Evolutionary conservation across 2,329 filamentous ascomycete species (phyloP).

Genomic region (Drechslerella dactyloides): DNA sequence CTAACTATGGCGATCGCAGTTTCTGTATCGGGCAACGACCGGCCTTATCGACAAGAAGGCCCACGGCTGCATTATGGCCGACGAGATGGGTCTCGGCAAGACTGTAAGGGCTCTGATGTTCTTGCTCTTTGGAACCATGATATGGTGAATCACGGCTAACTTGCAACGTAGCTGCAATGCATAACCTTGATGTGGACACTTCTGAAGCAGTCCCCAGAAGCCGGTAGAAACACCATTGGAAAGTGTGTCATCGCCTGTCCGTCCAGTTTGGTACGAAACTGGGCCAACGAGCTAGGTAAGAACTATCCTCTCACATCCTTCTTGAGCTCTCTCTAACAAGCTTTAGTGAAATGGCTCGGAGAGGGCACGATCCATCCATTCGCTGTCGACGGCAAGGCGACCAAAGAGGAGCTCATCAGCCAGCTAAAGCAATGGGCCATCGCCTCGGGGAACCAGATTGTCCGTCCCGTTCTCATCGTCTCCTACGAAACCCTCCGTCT

Average conservation of each 20-base stretch:
- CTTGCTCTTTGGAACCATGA: too few relatives aligned
- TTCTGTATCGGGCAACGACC: conserved; percentile 92
- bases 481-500: conserved; percentile 95
- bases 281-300: conserved; percentile 84
- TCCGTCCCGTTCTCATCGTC: conserved; percentile 91
- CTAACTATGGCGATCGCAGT: conserved; percentile 60
- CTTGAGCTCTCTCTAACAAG: conserved; percentile 45
- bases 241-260: conserved; percentile 97
- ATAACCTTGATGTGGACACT: conserved; percentile 97
- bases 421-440: conserved; percentile 96
- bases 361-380: conserved; percentile 90
- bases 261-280: conserved; percentile 94
- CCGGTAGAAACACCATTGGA: conserved; percentile 90
- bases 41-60: conserved; percentile 94
- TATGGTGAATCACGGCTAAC: conserved; percentile 21
- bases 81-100: conserved; percentile 98
- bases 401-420: conserved; percentile 87
- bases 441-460: conserved; percentile 84
- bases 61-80: conserved; percentile 98
- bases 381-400: conserved; percentile 93
- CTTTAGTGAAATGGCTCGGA: conserved; percentile 84
- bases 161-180: conserved; percentile 71
- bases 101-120: conserved; percentile 63
- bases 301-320: neutral
- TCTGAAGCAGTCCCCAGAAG: conserved; percentile 91